These are phyloP conservation scores for Mallotus japonicus DNA, from an alignment of 441 rosid species.

Conservation along the genomic window DNA sequence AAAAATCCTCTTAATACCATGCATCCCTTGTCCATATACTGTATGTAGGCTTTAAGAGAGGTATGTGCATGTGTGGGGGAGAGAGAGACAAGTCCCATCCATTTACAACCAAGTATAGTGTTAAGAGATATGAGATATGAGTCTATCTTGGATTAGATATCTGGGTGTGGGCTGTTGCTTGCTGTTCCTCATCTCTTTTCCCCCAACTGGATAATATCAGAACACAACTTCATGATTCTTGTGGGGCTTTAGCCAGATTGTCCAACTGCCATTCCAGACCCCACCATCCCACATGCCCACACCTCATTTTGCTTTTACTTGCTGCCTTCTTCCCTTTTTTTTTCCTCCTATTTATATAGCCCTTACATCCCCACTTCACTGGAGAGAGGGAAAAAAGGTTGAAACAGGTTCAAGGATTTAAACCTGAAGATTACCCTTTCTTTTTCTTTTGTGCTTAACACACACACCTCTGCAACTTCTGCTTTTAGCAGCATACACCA, in stretches of 20 bases:
- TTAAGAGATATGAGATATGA: slow-evolving; percentile 20
- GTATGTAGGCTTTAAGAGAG: not conserved
- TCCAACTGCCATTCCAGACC: slow-evolving; percentile 50
- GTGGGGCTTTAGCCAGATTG: slow-evolving; percentile 53
- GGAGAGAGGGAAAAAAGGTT: slow-evolving; percentile 5
- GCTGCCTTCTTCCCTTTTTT: slow-evolving; percentile 10
- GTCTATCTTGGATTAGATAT: slow-evolving; percentile 41
- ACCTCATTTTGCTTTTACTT: slow-evolving; percentile 26
- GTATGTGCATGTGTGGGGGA: slow-evolving; percentile 5
- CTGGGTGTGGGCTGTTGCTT: slow-evolving; percentile 38
- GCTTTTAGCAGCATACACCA: not conserved
- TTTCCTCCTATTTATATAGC: slow-evolving; percentile 41
- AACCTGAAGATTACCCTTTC: not conserved
- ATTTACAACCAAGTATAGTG: slow-evolving; percentile 32
- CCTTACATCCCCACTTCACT: slow-evolving; percentile 28
- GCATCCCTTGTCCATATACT: slow-evolving; percentile 9
- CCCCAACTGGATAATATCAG: slow-evolving; percentile 59
- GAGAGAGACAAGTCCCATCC: slow-evolving; percentile 22
- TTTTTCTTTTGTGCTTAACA: not conserved
- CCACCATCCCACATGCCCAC: slow-evolving; percentile 63
- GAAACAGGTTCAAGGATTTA: not conserved
- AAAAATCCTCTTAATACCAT: too few relatives aligned
- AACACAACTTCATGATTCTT: slow-evolving; percentile 46
- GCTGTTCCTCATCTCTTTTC: slow-evolving; percentile 29
- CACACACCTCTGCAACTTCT: not conserved